A percentile compares a stretch with the other conserved stretches of the same genome.
Evolutionary conservation across 352 stramenopile species (phyloP).

Genomic region (Phytophthora cactorum): DNA sequence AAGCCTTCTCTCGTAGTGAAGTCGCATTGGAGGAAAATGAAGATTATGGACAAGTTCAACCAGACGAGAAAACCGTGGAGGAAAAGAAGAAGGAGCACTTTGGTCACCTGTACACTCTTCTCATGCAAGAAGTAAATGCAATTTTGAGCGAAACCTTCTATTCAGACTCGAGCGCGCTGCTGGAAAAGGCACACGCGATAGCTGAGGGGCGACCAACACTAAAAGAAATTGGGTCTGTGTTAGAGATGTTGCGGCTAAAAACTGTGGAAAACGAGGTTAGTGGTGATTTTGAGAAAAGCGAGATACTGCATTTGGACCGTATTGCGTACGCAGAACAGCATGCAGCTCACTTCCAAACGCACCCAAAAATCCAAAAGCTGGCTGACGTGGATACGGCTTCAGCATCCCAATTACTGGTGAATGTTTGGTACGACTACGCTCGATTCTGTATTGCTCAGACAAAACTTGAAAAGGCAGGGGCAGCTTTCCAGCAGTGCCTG

Average conservation of each 20-base stretch:
- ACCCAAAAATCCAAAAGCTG: constrained; percentile 10
- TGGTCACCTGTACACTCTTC: constrained; percentile 63
- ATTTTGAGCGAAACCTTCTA: constrained; percentile 73
- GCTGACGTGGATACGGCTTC: constrained; percentile 11
- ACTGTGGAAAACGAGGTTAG: constrained; percentile 78
- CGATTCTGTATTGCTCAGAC: constrained; percentile 56
- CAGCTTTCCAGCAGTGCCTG: constrained; percentile 65
- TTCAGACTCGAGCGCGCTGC: constrained; percentile 30
- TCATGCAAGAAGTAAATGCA: constrained; percentile 82
- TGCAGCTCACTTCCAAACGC: constrained; percentile 12
- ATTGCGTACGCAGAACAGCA: constrained; percentile 65
- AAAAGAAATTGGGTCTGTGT: constrained; percentile 29
- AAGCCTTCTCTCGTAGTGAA: constrained; percentile 50
- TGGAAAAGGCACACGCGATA: constrained; percentile 41
- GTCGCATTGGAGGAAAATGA: constrained; percentile 23
- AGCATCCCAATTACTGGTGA: constrained; percentile 27
- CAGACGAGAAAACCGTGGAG: constrained; percentile 17
- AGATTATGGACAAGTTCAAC: constrained; percentile 9
- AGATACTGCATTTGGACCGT: constrained; percentile 68
- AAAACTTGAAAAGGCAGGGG: constrained; percentile 61
- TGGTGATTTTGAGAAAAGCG: constrained; percentile 66
- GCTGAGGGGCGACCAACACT: constrained; percentile 29
- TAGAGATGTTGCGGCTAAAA: constrained; percentile 54
- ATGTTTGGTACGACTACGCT: constrained; percentile 73
- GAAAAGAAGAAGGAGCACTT: constrained; percentile 67